A percentile compares a stretch with the other conserved stretches of the same genome.
Evolutionary conservation across 257 asterid species (phyloP).

Genomic region (Petunia secreta): DNA sequence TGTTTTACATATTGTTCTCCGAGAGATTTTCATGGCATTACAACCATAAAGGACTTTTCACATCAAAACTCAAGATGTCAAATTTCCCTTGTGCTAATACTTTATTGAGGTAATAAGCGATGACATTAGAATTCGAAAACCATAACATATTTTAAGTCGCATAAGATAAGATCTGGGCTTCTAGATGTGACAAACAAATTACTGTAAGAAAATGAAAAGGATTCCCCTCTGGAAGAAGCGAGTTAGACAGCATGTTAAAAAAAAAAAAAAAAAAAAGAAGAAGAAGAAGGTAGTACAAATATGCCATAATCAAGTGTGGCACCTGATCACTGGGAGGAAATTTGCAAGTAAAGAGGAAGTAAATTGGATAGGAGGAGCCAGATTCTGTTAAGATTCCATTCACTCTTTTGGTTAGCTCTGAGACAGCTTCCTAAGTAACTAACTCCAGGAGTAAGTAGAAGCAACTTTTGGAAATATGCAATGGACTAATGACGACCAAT

Average conservation of each 20-base stretch:
- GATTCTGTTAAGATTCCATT: conserved; percentile 1
- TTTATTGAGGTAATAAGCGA: background rate
- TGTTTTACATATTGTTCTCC: background rate
- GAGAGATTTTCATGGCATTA: background rate
- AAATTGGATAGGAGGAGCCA: background rate
- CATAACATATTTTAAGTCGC: conserved; percentile 9
- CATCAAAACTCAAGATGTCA: background rate
- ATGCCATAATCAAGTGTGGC: conserved; percentile 17
- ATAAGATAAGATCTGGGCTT: background rate
- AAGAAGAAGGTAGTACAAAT: background rate
- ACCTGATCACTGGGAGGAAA: background rate
- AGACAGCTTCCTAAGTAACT: background rate
- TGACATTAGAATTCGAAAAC: background rate
- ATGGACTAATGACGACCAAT: background rate
- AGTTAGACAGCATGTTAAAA: background rate
- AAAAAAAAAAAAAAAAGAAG: background rate
- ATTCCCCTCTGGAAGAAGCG: background rate
- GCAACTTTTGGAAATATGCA: background rate
- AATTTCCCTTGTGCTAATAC: background rate
- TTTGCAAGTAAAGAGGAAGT: conserved; percentile 18
- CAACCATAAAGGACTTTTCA: background rate
- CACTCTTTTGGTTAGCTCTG: background rate
- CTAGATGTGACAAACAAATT: background rate
- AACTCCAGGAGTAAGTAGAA: background rate
- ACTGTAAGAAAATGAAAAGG: conserved; percentile 5